These are phyloP conservation scores for Selenicereus undatus DNA, from an alignment of 148 eudicot genomes.

Conservation along the genomic window DNA sequence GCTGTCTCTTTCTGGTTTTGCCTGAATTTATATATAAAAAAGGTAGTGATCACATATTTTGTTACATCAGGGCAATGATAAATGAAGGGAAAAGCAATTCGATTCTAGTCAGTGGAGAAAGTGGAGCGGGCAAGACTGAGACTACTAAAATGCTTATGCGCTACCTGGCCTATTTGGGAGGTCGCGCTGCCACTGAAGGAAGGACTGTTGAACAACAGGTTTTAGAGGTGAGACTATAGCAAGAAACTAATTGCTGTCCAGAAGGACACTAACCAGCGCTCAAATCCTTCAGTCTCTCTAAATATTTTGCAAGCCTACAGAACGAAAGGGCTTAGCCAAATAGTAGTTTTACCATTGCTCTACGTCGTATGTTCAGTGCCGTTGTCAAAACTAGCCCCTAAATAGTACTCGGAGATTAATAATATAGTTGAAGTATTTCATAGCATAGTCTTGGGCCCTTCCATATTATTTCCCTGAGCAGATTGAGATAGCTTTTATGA, in stretches of 20 bases:
- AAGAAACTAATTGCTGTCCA: background rate
- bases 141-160: slow-evolving; percentile 78
- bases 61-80: slow-evolving; percentile 69
- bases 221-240: slow-evolving; percentile 56
- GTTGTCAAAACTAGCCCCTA: background rate
- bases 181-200: slow-evolving; percentile 82
- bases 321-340: background rate
- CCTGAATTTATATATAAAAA: background rate
- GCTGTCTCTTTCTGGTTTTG: background rate
- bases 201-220: slow-evolving; percentile 95
- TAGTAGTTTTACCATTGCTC: background rate
- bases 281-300: background rate
- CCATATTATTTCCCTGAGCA: background rate
- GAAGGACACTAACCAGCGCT: background rate
- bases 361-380: background rate
- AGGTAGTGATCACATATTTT: slow-evolving; percentile 13
- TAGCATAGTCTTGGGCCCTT: background rate
- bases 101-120: slow-evolving; percentile 92
- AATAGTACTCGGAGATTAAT: background rate
- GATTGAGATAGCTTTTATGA: background rate
- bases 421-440: background rate
- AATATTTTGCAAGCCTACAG: background rate
- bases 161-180: slow-evolving; percentile 93
- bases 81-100: slow-evolving; percentile 88
- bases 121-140: slow-evolving; percentile 64